These are phyloP conservation scores for Lachancea nothofagi DNA, from an alignment of 805 yeast genomes.

Conservation along the genomic window DNA sequence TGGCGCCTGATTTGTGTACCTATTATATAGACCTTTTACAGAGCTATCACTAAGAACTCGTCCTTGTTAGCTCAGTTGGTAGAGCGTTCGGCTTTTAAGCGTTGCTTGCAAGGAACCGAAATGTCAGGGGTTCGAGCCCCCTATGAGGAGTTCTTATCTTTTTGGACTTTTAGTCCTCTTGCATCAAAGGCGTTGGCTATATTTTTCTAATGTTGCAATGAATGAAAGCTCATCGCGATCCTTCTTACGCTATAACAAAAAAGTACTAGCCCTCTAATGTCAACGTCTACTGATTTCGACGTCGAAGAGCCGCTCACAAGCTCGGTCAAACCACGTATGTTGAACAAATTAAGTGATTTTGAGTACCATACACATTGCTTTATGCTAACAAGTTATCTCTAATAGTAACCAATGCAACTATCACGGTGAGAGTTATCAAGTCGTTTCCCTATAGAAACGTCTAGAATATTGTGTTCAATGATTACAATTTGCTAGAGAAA, in stretches of 20 bases:
- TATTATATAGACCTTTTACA: too few relatives aligned
- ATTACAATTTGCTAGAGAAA: constrained; percentile 63
- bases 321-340: constrained; percentile 52
- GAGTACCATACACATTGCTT: too few relatives aligned
- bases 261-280: too few relatives aligned
- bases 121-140: constrained; percentile 50
- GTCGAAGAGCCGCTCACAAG: constrained; percentile 75
- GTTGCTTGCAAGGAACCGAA: constrained; percentile 39
- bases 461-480: constrained; percentile 62
- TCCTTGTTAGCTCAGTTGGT: constrained; percentile 62
- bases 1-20: too few relatives aligned
- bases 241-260: neutral
- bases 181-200: neutral
- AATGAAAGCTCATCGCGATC: neutral
- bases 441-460: constrained; percentile 90
- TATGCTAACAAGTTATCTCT: neutral
- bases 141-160: constrained; percentile 41
- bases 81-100: constrained; percentile 65
- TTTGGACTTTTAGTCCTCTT: constrained; percentile 10
- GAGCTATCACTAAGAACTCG: constrained; percentile 39
- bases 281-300: constrained; percentile 31
- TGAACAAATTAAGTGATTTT: too few relatives aligned
- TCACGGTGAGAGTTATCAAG: constrained; percentile 83
- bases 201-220: too few relatives aligned
- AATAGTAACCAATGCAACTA: constrained; percentile 49